These are phyloP conservation scores for Aspergillus ostianus DNA, from an alignment of 495 filamentous ascomycete genomes.

Conservation along the genomic window DNA sequence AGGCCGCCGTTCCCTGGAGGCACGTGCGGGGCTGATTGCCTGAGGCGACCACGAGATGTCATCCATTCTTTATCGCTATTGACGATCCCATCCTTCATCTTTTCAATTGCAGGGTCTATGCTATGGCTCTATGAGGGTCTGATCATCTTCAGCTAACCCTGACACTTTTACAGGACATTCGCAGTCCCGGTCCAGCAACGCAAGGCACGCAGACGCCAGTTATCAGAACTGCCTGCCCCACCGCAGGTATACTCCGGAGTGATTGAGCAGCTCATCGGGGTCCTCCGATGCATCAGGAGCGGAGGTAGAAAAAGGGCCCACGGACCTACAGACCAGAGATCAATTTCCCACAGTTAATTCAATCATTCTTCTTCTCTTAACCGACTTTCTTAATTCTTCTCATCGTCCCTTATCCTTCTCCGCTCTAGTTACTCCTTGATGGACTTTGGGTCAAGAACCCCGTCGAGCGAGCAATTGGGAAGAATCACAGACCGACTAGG, in stretches of 20 bases:
- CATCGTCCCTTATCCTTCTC: conserved; percentile 7
- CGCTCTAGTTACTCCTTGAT: conserved; percentile 23
- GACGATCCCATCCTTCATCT: not conserved
- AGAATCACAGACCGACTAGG: conserved; percentile 38
- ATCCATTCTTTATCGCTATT: not conserved
- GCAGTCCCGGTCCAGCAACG: not conserved
- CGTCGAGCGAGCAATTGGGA: conserved; percentile 19
- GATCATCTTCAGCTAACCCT: not conserved
- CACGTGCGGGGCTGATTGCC: not conserved
- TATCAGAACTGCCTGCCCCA: conserved; percentile 11
- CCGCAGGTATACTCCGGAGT: conserved; percentile 38
- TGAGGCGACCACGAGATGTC: not conserved
- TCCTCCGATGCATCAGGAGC: conserved; percentile 34
- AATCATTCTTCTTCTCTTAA: conserved; percentile 8
- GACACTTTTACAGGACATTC: not conserved
- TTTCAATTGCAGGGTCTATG: not conserved
- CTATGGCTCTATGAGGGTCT: not conserved
- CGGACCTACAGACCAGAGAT: not conserved
- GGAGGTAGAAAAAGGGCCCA: conserved; percentile 28
- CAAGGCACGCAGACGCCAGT: not conserved
- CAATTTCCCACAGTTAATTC: not conserved
- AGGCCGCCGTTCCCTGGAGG: not conserved
- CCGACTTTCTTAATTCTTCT: not conserved
- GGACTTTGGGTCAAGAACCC: conserved; percentile 20
- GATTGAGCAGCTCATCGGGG: conserved; percentile 32